Percentiles rank a stretch among this genome's conserved stretches.
phyloP scores from a whole-genome alignment of 2,329 filamentous ascomycete genomes.

The Scleromitrula shiraiana region DNA sequence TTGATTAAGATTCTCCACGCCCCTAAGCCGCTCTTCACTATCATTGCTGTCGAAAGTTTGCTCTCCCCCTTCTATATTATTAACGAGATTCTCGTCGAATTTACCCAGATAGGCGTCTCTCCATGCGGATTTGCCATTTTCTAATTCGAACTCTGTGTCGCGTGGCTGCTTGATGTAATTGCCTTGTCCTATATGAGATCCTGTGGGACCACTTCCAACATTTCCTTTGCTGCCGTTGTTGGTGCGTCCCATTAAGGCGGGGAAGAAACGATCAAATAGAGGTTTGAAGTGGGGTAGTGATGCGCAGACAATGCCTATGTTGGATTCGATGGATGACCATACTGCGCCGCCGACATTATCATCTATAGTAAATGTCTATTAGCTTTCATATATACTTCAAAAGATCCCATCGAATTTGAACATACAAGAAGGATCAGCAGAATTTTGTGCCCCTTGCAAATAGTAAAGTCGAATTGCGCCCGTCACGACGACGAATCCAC shows the following conservation, averaged over 20 bases:
- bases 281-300: constrained; percentile 8
- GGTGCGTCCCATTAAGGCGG: neutral
- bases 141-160: neutral
- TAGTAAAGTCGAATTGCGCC: constrained; percentile 2
- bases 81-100: neutral
- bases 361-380: neutral
- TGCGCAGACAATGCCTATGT: constrained; percentile 4
- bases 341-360: constrained; percentile 1
- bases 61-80: neutral
- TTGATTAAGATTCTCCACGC: neutral
- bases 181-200: neutral
- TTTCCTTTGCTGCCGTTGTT: neutral
- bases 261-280: constrained; percentile 3
- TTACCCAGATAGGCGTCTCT: neutral
- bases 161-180: constrained; percentile 1
- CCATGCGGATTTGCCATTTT: too few species aligned
- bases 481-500: constrained; percentile 2
- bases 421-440: constrained; percentile 4
- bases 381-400: neutral
- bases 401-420: neutral
- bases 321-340: constrained; percentile 6
- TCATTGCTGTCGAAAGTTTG: neutral
- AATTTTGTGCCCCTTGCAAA: constrained; percentile 3
- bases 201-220: neutral
- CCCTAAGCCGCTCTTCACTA: constrained; percentile 3